phyloP scores from a whole-genome alignment of 2,329 filamentous ascomycete species.

The Aspergillus sergii region DNA sequence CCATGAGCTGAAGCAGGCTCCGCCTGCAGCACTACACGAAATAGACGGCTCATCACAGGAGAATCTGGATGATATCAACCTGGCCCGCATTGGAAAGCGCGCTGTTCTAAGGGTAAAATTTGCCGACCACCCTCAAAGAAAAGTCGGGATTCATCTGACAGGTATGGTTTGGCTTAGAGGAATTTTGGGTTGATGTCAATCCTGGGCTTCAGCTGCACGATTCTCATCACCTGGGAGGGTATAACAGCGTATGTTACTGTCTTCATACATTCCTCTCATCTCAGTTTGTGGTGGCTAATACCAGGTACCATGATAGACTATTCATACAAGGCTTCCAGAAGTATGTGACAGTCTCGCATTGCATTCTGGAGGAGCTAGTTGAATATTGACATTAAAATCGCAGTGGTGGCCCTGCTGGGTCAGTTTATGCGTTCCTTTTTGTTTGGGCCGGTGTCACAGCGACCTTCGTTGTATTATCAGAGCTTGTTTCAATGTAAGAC shows the following conservation, averaged over 20 bases:
- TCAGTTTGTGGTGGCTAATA: not conserved
- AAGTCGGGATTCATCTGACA: not conserved
- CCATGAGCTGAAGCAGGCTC: not conserved
- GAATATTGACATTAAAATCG: not conserved
- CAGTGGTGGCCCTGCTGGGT: constrained; percentile 36
- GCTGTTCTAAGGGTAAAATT: not conserved
- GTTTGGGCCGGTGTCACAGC: constrained; percentile 33
- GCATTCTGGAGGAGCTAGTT: constrained; percentile 13
- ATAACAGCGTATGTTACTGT: constrained; percentile 27
- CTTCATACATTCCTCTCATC: not conserved
- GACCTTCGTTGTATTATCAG: constrained; percentile 32
- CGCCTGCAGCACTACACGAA: not conserved
- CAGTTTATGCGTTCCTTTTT: constrained; percentile 37
- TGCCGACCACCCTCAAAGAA: not conserved
- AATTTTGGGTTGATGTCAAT: constrained; percentile 46
- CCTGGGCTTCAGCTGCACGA: constrained; percentile 44
- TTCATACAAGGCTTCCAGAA: not conserved
- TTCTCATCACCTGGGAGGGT: constrained; percentile 45
- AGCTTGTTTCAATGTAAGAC: constrained; percentile 37
- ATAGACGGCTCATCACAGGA: not conserved
- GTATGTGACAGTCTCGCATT: not conserved
- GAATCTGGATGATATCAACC: not conserved
- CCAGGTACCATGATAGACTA: constrained; percentile 15
- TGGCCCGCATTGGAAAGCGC: not conserved
- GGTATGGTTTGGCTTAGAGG: constrained; percentile 25